Evolutionary conservation across 805 yeast species (phyloP), one percentile per base, ranked within the genome.

Genomic region (Gaillardinia entomophila): DNA sequence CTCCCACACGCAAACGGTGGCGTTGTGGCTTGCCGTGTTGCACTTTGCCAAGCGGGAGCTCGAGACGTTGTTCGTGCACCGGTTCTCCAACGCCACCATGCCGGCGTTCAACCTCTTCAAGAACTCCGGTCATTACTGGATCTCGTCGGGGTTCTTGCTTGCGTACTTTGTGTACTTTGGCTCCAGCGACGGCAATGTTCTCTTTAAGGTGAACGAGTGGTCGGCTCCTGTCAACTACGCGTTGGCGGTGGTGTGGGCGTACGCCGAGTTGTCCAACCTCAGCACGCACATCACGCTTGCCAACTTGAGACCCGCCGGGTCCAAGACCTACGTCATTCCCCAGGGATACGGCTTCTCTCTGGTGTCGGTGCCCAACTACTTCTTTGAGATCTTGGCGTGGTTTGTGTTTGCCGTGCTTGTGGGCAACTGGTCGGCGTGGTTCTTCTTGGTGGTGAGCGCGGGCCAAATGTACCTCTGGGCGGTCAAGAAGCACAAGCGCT

Each of bases 391-490:
- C 27, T 60, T 82, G 45, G 68, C 79, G 1, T 92, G 96, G 96
- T 52, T 81, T 1, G 58, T 71, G 17, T 77, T 80, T 49, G 75
- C 90, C 14, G 37, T 87, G 17, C 66, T 87, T 51, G 79, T 77
- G 46, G 81, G 87, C 41, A 87, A 88, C 62, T 69, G 90, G 74
- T 71, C 88, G 23, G 73, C 90, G 20, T 70, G 79, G 52, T 48
- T 85, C 15, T 92, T 92, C 63, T 63, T 79, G 31, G 46, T 67
- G 13, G 85, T 86, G 30, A 81, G 92, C 30, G 66, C 83, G 11
- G 71, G 57, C 26, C 96, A 92, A 55, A 90, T 92, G 97, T 80
- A 74, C 64, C 46, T 76, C 33, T 90, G 97, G 97, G 97, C 97
- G 15, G 71, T 75, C 37, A 80, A 86, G 67, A 89, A 87, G 57